These are phyloP conservation scores for Sphenostylis stenocarpa DNA, from an alignment of 306 rosid species.

Conservation along the genomic window DNA sequence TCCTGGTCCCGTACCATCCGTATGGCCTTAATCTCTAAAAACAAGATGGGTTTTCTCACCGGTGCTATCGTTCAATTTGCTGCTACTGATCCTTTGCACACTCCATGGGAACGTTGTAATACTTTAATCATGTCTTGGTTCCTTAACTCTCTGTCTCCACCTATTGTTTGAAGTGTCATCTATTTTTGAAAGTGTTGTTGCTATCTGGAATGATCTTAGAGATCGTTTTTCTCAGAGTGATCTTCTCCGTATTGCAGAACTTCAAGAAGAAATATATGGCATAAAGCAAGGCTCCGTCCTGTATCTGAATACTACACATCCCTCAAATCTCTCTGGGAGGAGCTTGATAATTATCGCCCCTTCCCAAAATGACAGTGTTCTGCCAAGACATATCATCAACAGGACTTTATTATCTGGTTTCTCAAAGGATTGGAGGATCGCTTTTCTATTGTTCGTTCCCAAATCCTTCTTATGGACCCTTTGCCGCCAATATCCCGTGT, in stretches of 20 bases:
- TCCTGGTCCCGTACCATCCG: background rate
- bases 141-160: background rate
- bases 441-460: background rate
- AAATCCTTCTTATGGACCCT: background rate
- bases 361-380: background rate
- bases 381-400: background rate
- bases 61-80: background rate
- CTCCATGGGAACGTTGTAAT: background rate
- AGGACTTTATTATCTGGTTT: background rate
- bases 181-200: background rate
- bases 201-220: background rate
- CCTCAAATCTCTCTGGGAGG: background rate
- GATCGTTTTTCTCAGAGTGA: background rate
- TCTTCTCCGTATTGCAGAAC: background rate
- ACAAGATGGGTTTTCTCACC: background rate
- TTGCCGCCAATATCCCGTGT: background rate
- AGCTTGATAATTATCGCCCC: background rate
- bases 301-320: background rate
- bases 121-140: background rate
- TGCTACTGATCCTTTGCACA: background rate
- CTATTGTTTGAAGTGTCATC: background rate
- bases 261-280: background rate
- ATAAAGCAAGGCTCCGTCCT: background rate
- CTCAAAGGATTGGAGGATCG: background rate
- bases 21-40: background rate